A percentile compares a stretch with the other conserved stretches of the same genome.
Conservation (phyloP, 1,139 yeast species). For the Tardiomyces blankii region DNA sequence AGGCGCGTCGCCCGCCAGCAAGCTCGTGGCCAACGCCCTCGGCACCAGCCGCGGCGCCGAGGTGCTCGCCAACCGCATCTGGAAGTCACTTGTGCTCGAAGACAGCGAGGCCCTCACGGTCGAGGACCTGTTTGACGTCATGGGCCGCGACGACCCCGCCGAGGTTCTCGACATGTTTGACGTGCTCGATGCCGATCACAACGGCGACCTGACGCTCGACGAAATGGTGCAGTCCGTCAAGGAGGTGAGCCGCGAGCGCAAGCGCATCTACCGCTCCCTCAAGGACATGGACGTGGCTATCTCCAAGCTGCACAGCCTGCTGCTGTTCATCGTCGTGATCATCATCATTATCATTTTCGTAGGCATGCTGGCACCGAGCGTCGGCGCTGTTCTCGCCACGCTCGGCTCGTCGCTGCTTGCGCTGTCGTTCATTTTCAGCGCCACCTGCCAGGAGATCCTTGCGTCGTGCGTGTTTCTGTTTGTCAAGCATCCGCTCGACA, state of each 20-base stretch:
- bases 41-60: slow-evolving; percentile 20
- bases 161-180: slow-evolving; percentile 27
- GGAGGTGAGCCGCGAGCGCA: slow-evolving; percentile 26
- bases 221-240: slow-evolving; percentile 27
- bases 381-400: slow-evolving; percentile 31
- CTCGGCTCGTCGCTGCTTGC: slow-evolving; percentile 31
- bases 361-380: slow-evolving; percentile 32
- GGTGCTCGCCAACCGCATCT: slow-evolving; percentile 28
- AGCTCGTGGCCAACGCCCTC: slow-evolving; percentile 27
- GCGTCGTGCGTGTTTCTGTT: slow-evolving; percentile 31
- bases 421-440: slow-evolving; percentile 29
- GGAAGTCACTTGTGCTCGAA: slow-evolving; percentile 32
- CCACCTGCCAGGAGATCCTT: slow-evolving; percentile 30
- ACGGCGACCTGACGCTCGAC: slow-evolving; percentile 28
- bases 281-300: slow-evolving; percentile 33
- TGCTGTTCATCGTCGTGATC: slow-evolving; percentile 25
- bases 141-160: slow-evolving; percentile 21
- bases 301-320: slow-evolving; percentile 27
- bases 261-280: slow-evolving; percentile 27
- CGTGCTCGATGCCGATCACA: slow-evolving; percentile 27
- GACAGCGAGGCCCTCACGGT: slow-evolving; percentile 25
- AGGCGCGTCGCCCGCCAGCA: slow-evolving; percentile 12
- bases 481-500: slow-evolving; percentile 33
- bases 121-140: slow-evolving; percentile 27
- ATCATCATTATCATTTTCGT: slow-evolving; percentile 28